These are phyloP conservation scores for Lactarius pseudohatsudake DNA, from an alignment of 768 basidiomycete genomes.

Conservation along the genomic window DNA sequence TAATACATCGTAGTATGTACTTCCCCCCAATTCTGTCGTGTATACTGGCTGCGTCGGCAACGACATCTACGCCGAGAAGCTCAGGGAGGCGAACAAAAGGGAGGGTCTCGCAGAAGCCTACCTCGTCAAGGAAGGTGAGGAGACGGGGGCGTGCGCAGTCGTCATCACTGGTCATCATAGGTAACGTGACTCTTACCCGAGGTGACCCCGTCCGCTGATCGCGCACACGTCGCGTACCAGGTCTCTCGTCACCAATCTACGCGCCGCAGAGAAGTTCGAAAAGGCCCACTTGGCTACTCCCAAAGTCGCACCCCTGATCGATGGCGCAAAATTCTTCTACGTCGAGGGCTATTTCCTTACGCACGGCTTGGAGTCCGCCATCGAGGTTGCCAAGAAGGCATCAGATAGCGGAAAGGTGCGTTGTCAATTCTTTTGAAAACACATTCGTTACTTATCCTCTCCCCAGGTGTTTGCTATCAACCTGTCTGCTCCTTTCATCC, in stretches of 20 bases:
- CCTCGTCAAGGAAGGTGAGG: constrained; percentile 79
- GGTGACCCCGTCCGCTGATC: constrained; percentile 1
- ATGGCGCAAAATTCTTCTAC: constrained; percentile 85
- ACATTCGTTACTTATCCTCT: constrained; percentile 7
- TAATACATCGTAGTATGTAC: constrained; percentile 66
- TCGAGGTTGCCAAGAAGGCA: constrained; percentile 77
- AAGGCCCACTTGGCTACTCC: constrained; percentile 75
- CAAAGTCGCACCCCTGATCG: constrained; percentile 70
- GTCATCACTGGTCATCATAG: constrained; percentile 91
- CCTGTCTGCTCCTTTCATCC: constrained; percentile 96
- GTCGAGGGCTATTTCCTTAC: constrained; percentile 94
- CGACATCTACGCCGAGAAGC: constrained; percentile 87
- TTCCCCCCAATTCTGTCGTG: constrained; percentile 85
- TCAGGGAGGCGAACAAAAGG: constrained; percentile 85
- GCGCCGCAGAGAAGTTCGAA: constrained; percentile 88
- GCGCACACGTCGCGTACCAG: constrained; percentile 39
- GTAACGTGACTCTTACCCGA: constrained; percentile 42
- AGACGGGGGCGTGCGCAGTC: constrained; percentile 97
- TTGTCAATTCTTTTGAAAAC: background rate
- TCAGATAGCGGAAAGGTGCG: constrained; percentile 72
- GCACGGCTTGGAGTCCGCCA: constrained; percentile 73
- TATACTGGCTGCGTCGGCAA: constrained; percentile 94
- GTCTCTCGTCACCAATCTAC: constrained; percentile 89
- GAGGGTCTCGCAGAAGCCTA: constrained; percentile 90
- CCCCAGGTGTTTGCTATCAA: constrained; percentile 83